Percentiles rank a stretch among this genome's conserved stretches.
Evolutionary conservation across 2,329 filamentous ascomycete species (phyloP).

Genomic region (Trichoderma afroharzianum): DNA sequence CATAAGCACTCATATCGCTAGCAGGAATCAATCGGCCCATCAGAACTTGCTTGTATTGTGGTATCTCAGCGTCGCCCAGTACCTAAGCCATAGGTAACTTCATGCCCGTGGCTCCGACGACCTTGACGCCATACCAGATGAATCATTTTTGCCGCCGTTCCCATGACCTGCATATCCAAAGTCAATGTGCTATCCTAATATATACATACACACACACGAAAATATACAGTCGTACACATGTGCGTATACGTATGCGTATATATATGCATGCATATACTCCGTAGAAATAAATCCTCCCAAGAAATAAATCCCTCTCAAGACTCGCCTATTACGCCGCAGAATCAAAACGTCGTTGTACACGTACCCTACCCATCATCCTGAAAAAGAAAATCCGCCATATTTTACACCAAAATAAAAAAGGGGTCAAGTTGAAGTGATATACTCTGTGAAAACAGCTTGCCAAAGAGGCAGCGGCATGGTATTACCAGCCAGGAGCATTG

Average conservation of each 20-base stretch:
- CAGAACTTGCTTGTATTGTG: background rate
- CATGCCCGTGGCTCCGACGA: conserved; percentile 25
- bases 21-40: background rate
- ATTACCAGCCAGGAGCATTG: background rate
- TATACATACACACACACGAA: background rate
- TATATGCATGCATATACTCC: background rate
- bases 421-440: background rate
- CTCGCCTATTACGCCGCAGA: background rate
- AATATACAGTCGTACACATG: background rate
- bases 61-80: conserved; percentile 18
- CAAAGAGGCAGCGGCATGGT: background rate
- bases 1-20: background rate
- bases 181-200: background rate
- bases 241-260: background rate
- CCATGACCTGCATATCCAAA: background rate
- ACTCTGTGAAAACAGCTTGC: background rate
- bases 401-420: background rate
- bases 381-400: background rate
- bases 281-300: background rate
- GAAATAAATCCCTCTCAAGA: background rate
- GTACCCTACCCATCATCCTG: background rate
- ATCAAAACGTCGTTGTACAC: conserved; percentile 2
- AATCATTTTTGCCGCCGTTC: background rate
- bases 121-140: background rate
- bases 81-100: conserved; percentile 17